These are phyloP conservation scores for Scalesia atractyloides DNA, from an alignment of 129 eudicot genomes.

Conservation along the genomic window DNA sequence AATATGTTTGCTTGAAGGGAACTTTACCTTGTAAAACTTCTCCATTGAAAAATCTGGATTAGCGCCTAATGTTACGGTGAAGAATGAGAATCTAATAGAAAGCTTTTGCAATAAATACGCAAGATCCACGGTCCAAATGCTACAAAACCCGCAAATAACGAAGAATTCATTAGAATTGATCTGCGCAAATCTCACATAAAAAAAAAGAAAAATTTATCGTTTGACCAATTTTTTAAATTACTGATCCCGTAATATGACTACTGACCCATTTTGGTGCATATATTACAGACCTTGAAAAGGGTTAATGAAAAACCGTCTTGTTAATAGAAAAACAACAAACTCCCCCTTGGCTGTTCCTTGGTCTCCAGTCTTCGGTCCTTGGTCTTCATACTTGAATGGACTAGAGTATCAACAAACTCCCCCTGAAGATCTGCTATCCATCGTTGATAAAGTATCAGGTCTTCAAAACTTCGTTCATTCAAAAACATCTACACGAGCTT, in stretches of 20 bases:
- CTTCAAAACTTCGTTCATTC: no score
- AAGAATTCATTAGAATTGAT: slow-evolving; percentile 15
- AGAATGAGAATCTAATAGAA: slow-evolving; percentile 76
- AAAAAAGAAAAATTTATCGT: neutral
- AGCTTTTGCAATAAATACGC: slow-evolving; percentile 89
- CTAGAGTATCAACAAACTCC: no score
- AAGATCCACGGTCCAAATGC: slow-evolving; percentile 99
- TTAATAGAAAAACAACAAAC: no score
- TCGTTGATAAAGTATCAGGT: no score
- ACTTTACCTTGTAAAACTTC: slow-evolving; percentile 82
- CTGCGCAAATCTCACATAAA: neutral
- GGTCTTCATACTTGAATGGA: no score
- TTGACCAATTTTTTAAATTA: neutral
- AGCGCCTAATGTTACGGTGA: slow-evolving; percentile 94
- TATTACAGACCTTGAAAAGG: no score
- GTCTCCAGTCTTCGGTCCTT: no score
- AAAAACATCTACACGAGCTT: no score
- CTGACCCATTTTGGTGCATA: neutral
- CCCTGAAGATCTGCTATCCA: no score
- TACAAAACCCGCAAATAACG: slow-evolving; percentile 42
- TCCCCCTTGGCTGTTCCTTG: no score
- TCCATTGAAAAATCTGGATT: slow-evolving; percentile 88
- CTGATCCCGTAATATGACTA: neutral
- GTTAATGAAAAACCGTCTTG: no score
- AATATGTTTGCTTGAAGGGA: slow-evolving; percentile 4